These are phyloP conservation scores for Mortierella sp. DNA, from an alignment of 371 early-diverging fungal species.

Conservation along the genomic window DNA sequence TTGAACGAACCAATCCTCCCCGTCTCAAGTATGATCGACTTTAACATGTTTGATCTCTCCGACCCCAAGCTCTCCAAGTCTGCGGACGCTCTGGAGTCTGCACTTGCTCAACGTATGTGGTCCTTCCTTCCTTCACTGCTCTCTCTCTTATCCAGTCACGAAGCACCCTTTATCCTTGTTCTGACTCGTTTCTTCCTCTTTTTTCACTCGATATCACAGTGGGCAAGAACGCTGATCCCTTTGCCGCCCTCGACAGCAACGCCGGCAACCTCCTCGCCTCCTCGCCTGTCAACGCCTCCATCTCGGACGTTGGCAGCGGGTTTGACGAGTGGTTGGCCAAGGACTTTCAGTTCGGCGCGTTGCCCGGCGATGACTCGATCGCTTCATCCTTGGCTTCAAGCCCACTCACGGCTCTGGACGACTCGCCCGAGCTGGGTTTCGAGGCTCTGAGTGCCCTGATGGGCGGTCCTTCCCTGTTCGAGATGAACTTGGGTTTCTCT, in stretches of 20 bases:
- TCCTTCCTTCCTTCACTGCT: not conserved
- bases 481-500: conserved; percentile 24
- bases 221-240: conserved; percentile 26
- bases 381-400: conserved; percentile 29
- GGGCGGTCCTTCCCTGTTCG: conserved; percentile 31
- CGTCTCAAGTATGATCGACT: conserved; percentile 28
- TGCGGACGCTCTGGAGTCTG: conserved; percentile 43
- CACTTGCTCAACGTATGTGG: conserved; percentile 46
- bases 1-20: not conserved
- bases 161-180: not conserved
- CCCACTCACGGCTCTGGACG: conserved; percentile 31
- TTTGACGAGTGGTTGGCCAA: conserved; percentile 49
- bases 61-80: conserved; percentile 45
- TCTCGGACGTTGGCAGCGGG: conserved; percentile 25
- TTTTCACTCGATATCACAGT: conserved; percentile 10
- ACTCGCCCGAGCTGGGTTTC: conserved; percentile 39
- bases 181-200: not conserved
- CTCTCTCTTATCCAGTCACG: not conserved
- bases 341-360: conserved; percentile 38
- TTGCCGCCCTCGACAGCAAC: conserved; percentile 8
- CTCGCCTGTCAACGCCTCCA: conserved; percentile 1
- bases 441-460: conserved; percentile 25
- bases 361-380: conserved; percentile 29
- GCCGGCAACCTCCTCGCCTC: conserved; percentile 8
- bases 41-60: conserved; percentile 38